phyloP scores from a whole-genome alignment of 179 eudicot species.

The Vitellaria paradoxa region DNA sequence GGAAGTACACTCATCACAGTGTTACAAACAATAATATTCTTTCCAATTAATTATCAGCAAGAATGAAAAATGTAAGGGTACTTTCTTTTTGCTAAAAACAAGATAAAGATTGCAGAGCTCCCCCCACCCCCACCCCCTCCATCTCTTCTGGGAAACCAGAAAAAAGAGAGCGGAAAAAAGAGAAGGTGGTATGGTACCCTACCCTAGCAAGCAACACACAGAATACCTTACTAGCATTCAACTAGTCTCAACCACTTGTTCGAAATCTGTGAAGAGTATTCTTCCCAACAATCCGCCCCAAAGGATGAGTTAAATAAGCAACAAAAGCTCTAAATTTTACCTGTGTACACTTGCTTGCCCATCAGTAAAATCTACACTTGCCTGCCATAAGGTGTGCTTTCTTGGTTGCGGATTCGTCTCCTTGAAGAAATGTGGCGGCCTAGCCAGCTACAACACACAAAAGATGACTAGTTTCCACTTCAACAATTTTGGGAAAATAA shows the following conservation, averaged over 20 bases:
- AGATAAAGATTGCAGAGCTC: neutral
- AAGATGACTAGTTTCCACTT: neutral
- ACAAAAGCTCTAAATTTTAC: slow-evolving; percentile 16
- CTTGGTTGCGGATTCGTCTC: slow-evolving; percentile 62
- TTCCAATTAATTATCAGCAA: neutral
- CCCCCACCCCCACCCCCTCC: too few species aligned
- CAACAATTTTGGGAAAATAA: slow-evolving; percentile 5
- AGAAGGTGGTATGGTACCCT: neutral
- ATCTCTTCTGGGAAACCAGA: too few species aligned
- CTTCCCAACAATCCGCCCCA: neutral
- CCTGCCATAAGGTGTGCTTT: slow-evolving; percentile 56
- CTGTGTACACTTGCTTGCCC: slow-evolving; percentile 49
- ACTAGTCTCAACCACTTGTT: neutral
- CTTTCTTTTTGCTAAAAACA: neutral
- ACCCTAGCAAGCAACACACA: neutral
- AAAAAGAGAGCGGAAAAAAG: too few species aligned
- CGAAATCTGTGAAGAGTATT: neutral
- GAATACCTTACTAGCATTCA: neutral
- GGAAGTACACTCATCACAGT: neutral
- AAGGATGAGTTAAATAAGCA: neutral
- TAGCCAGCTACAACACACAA: slow-evolving; percentile 32
- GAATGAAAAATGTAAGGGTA: neutral
- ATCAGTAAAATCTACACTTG: slow-evolving; percentile 44
- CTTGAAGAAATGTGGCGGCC: slow-evolving; percentile 41
- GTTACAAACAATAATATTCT: neutral